Conservation (phyloP, 2,329 filamentous ascomycete genomes). For the Colletotrichum sp. region DNA sequence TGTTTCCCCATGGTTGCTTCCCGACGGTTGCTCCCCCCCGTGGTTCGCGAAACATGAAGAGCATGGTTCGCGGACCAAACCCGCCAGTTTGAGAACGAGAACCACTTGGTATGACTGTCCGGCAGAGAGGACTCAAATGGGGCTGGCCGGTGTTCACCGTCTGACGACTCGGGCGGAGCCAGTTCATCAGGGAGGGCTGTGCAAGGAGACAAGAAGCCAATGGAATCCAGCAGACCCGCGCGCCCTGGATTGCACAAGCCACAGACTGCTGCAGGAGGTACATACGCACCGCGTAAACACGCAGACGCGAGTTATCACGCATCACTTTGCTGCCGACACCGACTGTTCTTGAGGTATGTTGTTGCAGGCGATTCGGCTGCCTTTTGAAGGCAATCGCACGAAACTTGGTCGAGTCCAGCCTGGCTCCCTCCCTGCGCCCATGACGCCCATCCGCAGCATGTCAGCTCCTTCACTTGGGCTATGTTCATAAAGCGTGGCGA, state of each 20-base stretch:
- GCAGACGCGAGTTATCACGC: background rate
- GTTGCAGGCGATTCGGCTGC: background rate
- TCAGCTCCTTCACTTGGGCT: background rate
- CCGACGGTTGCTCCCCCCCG: background rate
- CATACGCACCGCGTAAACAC: background rate
- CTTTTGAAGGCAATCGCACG: background rate
- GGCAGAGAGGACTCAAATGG: background rate
- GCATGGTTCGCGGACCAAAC: background rate
- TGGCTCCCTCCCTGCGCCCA: background rate
- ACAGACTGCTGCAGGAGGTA: background rate
- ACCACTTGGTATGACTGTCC: background rate
- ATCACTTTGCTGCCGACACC: background rate
- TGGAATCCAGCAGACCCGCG: background rate
- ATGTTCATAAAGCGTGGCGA: background rate
- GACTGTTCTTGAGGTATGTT: background rate
- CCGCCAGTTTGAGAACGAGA: background rate
- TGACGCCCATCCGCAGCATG: background rate
- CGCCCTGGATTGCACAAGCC: background rate
- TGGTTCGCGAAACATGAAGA: background rate
- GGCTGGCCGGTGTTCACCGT: background rate
- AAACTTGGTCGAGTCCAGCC: background rate
- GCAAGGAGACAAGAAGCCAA: background rate
- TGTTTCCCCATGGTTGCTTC: background rate
- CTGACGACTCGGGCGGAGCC: background rate
- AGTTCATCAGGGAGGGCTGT: background rate